Evolutionary conservation across 768 basidiomycete genomes (phyloP).

Genomic region (Cytidiella melzeri): DNA sequence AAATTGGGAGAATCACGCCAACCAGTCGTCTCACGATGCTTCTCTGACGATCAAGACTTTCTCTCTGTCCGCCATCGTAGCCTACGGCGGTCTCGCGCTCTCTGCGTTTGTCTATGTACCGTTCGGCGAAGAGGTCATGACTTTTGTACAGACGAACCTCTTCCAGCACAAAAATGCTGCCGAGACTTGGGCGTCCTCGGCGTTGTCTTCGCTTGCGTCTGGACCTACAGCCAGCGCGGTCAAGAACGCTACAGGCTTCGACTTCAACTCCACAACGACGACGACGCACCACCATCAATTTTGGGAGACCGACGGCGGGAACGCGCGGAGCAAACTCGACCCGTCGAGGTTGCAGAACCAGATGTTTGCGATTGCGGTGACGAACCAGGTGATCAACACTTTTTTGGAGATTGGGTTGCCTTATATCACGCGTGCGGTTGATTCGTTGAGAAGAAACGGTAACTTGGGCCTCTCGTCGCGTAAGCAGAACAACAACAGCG

Average conservation of each 20-base stretch:
- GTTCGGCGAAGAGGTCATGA: constrained; percentile 83
- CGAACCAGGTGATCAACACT: constrained; percentile 77
- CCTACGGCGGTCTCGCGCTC: constrained; percentile 86
- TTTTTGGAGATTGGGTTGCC: constrained; percentile 81
- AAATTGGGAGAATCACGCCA: constrained; percentile 87
- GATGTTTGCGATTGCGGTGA: constrained; percentile 91
- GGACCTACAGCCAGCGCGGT: constrained; percentile 23
- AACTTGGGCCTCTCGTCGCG: too few relatives aligned
- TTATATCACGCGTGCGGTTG: constrained; percentile 58
- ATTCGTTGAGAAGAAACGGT: constrained; percentile 41
- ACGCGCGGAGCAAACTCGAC: constrained; percentile 53
- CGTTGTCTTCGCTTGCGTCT: constrained; percentile 14
- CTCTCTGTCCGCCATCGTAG: constrained; percentile 79
- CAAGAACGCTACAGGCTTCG: constrained; percentile 25
- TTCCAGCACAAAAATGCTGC: constrained; percentile 16
- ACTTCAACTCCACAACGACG: constrained; percentile 12
- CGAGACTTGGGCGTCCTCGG: constrained; percentile 13
- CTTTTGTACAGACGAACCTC: constrained; percentile 30
- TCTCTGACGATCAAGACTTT: constrained; percentile 91
- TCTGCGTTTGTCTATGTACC: constrained; percentile 97
- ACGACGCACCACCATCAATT: constrained; percentile 15
- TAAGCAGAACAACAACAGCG: too few relatives aligned
- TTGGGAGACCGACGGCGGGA: constrained; percentile 49
- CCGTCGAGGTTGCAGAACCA: constrained; percentile 75
- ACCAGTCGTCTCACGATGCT: constrained; percentile 66